Evolutionary conservation across 108 stramenopile species (phyloP).

Genomic region (Hondaea fermentalgiana): DNA sequence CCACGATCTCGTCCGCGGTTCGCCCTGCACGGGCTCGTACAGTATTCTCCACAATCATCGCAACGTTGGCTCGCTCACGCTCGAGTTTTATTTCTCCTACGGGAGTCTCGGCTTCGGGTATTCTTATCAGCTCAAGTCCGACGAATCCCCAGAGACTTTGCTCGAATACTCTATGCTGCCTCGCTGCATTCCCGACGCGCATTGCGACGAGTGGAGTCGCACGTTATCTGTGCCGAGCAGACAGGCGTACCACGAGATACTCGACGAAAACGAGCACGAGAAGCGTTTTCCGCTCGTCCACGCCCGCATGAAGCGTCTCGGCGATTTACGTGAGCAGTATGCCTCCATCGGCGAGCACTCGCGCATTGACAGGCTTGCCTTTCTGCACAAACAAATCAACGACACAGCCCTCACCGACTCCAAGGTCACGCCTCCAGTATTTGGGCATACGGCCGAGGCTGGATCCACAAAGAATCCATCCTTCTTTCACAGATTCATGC

Average conservation of each 20-base stretch:
- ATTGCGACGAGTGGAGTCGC: neutral
- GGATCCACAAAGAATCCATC: neutral
- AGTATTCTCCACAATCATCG: neutral
- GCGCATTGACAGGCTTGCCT: neutral
- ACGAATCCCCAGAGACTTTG: neutral
- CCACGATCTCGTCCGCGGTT: neutral
- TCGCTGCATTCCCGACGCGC: neutral
- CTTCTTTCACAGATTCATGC: neutral
- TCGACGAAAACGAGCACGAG: neutral
- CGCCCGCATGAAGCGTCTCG: slow-evolving; percentile 1
- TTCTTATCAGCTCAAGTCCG: neutral
- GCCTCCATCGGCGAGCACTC: neutral
- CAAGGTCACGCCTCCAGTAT: neutral
- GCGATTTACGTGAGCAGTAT: neutral
- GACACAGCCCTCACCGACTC: neutral
- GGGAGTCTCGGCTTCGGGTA: neutral
- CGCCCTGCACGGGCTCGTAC: neutral
- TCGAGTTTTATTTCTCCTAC: neutral
- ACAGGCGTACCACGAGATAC: neutral
- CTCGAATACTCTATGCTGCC: neutral
- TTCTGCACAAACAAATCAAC: neutral
- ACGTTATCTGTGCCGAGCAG: neutral
- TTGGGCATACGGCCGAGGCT: neutral
- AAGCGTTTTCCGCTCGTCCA: neutral
- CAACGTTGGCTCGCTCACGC: neutral